Conservation (phyloP, 1,284 basidiomycete genomes). For the Apiotrichum porosum region DNA sequence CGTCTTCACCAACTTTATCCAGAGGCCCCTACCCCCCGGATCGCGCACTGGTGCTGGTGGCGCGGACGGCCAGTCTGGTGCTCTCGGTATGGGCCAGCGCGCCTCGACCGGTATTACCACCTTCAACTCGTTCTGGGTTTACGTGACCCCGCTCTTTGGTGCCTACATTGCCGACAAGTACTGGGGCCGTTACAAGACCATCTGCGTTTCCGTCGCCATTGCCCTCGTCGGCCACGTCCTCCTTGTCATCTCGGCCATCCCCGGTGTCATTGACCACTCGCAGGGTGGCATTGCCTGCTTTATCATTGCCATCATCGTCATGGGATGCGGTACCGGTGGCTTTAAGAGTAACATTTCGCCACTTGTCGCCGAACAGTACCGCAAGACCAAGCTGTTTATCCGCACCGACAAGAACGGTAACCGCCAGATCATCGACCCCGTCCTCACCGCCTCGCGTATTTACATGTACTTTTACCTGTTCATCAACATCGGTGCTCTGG, state of each 20-base stretch:
- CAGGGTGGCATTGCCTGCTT: conserved; percentile 24
- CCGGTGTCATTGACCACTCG: conserved; percentile 23
- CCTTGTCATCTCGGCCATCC: conserved; percentile 31
- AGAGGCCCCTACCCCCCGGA: conserved; percentile 54
- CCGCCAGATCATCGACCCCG: conserved; percentile 40
- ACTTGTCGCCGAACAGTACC: conserved; percentile 42
- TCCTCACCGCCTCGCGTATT: conserved; percentile 32
- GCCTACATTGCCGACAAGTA: background rate
- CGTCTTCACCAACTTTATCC: conserved; percentile 28
- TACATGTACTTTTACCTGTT: conserved; percentile 24
- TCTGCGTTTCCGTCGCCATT: conserved; percentile 13
- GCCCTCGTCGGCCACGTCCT: conserved; percentile 21
- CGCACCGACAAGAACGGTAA: conserved; percentile 31
- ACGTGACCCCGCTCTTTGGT: background rate
- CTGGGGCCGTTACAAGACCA: conserved; percentile 1
- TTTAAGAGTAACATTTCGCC: conserved; percentile 37
- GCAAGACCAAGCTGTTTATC: conserved; percentile 29
- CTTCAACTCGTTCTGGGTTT: conserved; percentile 4
- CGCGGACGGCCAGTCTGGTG: conserved; percentile 59
- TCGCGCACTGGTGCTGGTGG: conserved; percentile 62
- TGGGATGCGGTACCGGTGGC: conserved; percentile 31
- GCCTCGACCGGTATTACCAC: background rate
- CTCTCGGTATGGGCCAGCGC: conserved; percentile 25
- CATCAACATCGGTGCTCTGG: conserved; percentile 33
- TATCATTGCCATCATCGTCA: conserved; percentile 36